A percentile compares a stretch with the other conserved stretches of the same genome.
Evolutionary conservation across 2,329 filamentous ascomycete species (phyloP).

Genomic region (Botrytis squamosa): DNA sequence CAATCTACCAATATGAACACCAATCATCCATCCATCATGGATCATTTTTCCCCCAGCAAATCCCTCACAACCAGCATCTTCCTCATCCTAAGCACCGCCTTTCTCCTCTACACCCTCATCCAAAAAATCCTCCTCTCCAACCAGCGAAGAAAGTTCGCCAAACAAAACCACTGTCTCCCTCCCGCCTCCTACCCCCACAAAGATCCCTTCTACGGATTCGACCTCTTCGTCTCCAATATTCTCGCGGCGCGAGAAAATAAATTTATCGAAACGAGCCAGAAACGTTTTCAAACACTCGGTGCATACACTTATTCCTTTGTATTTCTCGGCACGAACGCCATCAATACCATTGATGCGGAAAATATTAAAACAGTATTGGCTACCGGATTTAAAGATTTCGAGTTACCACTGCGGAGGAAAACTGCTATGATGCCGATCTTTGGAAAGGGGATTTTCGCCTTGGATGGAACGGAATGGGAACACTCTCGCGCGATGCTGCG

Average conservation of each 20-base stretch:
- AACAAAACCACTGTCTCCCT: constrained; percentile 47
- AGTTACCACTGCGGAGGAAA: constrained; percentile 47
- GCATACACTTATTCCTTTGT: constrained; percentile 21
- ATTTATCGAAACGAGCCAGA: constrained; percentile 40
- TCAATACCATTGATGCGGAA: constrained; percentile 53
- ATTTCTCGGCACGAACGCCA: constrained; percentile 38
- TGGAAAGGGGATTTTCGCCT: constrained; percentile 57
- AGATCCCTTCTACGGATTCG: constrained; percentile 55
- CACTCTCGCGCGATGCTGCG: constrained; percentile 53
- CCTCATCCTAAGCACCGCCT: constrained; percentile 15
- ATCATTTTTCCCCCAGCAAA: neutral
- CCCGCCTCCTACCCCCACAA: constrained; percentile 49
- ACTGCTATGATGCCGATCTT: constrained; percentile 48
- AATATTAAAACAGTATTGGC: constrained; percentile 59
- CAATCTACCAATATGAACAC: neutral
- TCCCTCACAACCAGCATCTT: constrained; percentile 6
- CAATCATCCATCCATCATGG: neutral
- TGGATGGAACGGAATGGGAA: constrained; percentile 53
- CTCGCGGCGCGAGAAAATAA: constrained; percentile 41
- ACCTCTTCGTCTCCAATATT: constrained; percentile 46
- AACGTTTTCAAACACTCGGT: constrained; percentile 38
- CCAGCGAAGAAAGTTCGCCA: constrained; percentile 20
- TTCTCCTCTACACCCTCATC: constrained; percentile 23
- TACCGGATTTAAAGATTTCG: constrained; percentile 55
- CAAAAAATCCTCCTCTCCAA: constrained; percentile 9